phyloP scores from a whole-genome alignment of 305 asterid genomes.

The Fraxinus xanthoxyloides region DNA sequence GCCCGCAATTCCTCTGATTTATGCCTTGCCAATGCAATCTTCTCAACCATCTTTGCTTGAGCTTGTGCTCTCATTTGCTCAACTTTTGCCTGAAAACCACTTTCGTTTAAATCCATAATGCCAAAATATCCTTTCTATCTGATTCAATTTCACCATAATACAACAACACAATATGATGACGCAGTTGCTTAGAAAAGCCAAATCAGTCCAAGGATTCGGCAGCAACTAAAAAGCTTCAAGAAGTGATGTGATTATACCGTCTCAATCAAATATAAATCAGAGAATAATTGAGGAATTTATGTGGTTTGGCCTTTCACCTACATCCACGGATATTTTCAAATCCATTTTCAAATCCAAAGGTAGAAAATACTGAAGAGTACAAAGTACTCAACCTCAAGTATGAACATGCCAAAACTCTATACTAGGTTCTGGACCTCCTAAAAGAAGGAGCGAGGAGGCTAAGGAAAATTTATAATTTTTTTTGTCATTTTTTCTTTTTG shows the following conservation, averaged over 20 bases:
- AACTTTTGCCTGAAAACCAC: conserved; percentile 25
- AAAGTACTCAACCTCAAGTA: no score
- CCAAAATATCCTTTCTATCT: neutral
- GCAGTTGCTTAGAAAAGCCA: neutral
- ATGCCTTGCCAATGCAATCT: conserved; percentile 77
- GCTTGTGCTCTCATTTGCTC: conserved; percentile 83
- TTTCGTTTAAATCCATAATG: neutral
- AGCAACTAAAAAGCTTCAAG: neutral
- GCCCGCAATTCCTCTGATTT: conserved; percentile 72
- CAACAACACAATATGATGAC: neutral
- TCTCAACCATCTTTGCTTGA: conserved; percentile 78
- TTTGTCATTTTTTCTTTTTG: no score
- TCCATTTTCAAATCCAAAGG: no score
- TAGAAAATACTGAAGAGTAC: no score
- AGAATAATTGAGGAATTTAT: neutral
- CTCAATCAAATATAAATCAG: neutral
- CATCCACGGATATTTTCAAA: no score
- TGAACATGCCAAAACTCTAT: no score
- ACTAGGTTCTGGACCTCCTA: no score
- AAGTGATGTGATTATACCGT: neutral
- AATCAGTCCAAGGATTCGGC: neutral
- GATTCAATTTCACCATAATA: neutral
- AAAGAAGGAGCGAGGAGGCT: no score
- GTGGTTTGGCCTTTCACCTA: no score
- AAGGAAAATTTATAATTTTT: no score